These are phyloP conservation scores for Populus tomentosa DNA, from an alignment of 441 rosid species.

Conservation along the genomic window DNA sequence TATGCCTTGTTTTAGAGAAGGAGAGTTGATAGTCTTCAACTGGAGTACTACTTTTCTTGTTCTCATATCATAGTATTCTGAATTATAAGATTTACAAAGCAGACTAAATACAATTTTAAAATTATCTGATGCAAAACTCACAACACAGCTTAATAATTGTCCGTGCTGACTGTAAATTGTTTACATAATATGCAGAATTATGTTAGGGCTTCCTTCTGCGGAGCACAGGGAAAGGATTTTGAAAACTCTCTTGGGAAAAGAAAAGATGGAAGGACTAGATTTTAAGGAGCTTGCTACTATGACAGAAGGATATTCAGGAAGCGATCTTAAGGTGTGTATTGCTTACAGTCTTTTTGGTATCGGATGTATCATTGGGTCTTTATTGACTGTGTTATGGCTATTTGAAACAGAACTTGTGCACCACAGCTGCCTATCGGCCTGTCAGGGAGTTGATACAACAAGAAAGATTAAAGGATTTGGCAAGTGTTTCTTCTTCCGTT, in stretches of 20 bases:
- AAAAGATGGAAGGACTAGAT: conserved; percentile 49
- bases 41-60: not conserved
- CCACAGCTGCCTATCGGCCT: conserved; percentile 75
- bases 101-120: not conserved
- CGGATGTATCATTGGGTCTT: not conserved
- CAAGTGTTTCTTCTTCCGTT: conserved; percentile 15
- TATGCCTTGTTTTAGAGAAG: not conserved
- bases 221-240: conserved; percentile 68
- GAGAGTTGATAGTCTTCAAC: not conserved
- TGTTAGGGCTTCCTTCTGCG: conserved; percentile 61
- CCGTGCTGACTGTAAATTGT: not conserved
- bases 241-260: conserved; percentile 56
- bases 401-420: conserved; percentile 57
- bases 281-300: conserved; percentile 57
- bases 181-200: conserved; percentile 35
- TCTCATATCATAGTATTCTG: too few relatives aligned
- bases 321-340: conserved; percentile 59
- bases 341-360: not conserved
- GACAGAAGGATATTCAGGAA: conserved; percentile 75
- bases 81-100: not conserved
- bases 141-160: not conserved
- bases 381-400: conserved; percentile 12
- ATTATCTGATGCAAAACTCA: not conserved
- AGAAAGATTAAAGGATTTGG: conserved; percentile 65
- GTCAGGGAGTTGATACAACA: conserved; percentile 74